Evolutionary conservation across 2,329 filamentous ascomycete genomes (phyloP).

Genomic region (Ascochyta viciae-villosae): DNA sequence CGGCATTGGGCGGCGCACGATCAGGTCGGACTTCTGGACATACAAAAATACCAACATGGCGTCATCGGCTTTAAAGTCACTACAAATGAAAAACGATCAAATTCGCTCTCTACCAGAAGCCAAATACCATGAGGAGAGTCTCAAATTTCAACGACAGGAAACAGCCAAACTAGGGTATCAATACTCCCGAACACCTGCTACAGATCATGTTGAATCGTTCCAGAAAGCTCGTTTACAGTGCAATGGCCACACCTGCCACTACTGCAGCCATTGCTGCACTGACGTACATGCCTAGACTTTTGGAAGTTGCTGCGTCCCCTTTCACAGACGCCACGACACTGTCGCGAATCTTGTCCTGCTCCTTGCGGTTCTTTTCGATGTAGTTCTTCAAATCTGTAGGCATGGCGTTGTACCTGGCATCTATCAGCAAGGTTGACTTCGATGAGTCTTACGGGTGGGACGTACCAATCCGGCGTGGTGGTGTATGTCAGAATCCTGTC

Average conservation of each 20-base stretch:
- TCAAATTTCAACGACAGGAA: not conserved
- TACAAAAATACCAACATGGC: slow-evolving; percentile 16
- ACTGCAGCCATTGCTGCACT: slow-evolving; percentile 12
- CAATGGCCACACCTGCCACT: slow-evolving; percentile 12
- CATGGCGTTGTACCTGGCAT: slow-evolving; percentile 16
- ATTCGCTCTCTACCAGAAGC: not conserved
- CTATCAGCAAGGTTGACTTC: not conserved
- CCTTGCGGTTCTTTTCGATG: slow-evolving; percentile 8
- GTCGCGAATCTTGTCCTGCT: slow-evolving; percentile 3
- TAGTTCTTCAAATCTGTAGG: slow-evolving; percentile 15
- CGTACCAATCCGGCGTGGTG: slow-evolving; percentile 17
- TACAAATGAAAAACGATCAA: slow-evolving; percentile 1
- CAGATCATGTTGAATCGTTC: not conserved
- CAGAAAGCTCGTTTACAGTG: not conserved
- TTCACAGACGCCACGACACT: slow-evolving; percentile 8
- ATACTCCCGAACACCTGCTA: slow-evolving; percentile 3
- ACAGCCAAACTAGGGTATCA: slow-evolving; percentile 12
- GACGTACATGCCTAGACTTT: slow-evolving; percentile 3
- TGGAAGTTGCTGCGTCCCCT: slow-evolving; percentile 5
- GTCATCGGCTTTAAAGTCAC: slow-evolving; percentile 2
- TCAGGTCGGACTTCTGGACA: slow-evolving; percentile 9
- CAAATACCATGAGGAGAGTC: not conserved
- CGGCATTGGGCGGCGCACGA: slow-evolving; percentile 20
- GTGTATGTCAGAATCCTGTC: slow-evolving; percentile 5
- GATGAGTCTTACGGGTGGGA: not conserved